phyloP scores from a whole-genome alignment of 768 basidiomycete genomes.

The Russula ochroleuca region DNA sequence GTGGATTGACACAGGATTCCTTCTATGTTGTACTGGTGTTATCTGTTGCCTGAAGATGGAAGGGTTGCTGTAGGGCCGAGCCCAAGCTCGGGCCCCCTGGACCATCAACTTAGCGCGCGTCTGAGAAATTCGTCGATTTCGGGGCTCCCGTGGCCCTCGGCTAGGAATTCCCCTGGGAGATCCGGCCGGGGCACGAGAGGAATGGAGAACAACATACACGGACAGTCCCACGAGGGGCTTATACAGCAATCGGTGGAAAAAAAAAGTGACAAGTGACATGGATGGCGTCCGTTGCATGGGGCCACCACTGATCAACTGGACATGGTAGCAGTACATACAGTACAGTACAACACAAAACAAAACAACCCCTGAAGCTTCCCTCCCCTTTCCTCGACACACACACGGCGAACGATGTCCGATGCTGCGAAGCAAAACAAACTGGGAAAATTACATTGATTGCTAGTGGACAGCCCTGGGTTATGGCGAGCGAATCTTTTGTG shows the following conservation, averaged over 20 bases:
- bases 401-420: too few species aligned
- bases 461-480: too few species aligned
- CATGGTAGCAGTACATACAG: background rate
- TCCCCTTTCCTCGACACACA: background rate
- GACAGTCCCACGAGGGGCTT: background rate
- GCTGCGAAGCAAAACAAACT: too few species aligned
- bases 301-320: background rate
- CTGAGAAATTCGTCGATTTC: background rate
- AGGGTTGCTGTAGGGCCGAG: background rate
- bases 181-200: slow-evolving; percentile 9
- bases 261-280: background rate
- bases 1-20: slow-evolving; percentile 8
- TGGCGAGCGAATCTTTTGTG: too few species aligned
- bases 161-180: background rate
- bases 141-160: background rate
- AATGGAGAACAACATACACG: background rate
- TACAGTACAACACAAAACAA: background rate
- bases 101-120: slow-evolving; percentile 11
- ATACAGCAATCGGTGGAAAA: background rate
- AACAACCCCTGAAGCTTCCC: background rate
- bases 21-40: slow-evolving; percentile 6
- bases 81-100: background rate
- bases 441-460: too few species aligned
- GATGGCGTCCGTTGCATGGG: background rate
- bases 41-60: slow-evolving; percentile 7